Base-by-base conservation (phyloP, 805 yeast species). In the Barnettozyma vustinii region DNA sequence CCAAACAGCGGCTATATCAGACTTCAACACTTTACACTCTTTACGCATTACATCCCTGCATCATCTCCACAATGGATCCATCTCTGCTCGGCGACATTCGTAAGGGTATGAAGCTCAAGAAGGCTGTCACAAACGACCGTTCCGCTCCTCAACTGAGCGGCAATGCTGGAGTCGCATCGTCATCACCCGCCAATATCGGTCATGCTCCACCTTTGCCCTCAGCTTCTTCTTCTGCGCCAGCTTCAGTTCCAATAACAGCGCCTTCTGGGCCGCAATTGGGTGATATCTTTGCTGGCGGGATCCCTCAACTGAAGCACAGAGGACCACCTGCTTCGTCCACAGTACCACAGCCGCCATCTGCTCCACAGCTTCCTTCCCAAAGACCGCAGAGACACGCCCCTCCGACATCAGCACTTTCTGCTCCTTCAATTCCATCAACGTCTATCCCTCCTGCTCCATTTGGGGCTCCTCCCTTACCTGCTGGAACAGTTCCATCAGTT, bases 21-120 rank as follows among this genome's bases (percentile, higher is more conserved):
- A n/a, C 80, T 83, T 23, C 25, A 23, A 5, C 25, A 23, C n/a
- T 23, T 23, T 23, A 23, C 25, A 23, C 25, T 23, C 25, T 23
- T 23, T 36, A 18, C 23, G 23, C 23, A 16, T 15, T 18, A n/a
- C 3, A 10, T 36, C 2, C 79, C 80, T 16, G 76, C 79, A 18
- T 72, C 76, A 8, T 44, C 52, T 0, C 62, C 66, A 15, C 64
- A 18, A 66, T 81, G 62, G 75, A 75, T 53, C 82, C 83, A 18
- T 36, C 39, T 2, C 62, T 92, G 45, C 72, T 92, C 23, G 88
- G 94, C 27, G 96, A 87, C 63, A 92, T 92, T 55, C 79, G 89
- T 59, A 85, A 86, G 53, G 92, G 91, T 20, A 68, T 62, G 45
- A 65, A 58, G 42, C 70, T 84, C 48, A 83, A 81, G 59, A 81